Evolutionary conservation across 1,139 yeast species (phyloP).

Genomic region (Yamadazyma mexicana): DNA sequence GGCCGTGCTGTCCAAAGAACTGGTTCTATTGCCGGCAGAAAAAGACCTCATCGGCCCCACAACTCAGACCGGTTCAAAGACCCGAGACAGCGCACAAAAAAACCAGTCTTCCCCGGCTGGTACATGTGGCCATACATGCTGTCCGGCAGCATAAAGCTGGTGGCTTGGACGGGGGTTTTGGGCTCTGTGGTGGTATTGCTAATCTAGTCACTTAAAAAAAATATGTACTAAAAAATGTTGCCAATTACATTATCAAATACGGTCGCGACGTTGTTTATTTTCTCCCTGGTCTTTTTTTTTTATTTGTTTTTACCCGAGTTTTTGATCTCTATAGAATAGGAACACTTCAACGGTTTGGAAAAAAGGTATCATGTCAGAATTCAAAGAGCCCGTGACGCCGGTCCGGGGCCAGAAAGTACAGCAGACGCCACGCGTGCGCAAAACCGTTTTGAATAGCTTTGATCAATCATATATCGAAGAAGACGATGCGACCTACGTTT

Average conservation of each 20-base stretch:
- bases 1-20: no score
- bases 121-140: no score
- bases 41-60: constrained; percentile 2
- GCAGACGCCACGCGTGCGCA: constrained; percentile 6
- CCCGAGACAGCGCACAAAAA: background rate
- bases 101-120: no score
- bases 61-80: constrained; percentile 1
- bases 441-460: constrained; percentile 26
- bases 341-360: no score
- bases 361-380: background rate
- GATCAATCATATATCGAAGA: constrained; percentile 37
- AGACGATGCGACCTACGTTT: constrained; percentile 37
- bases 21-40: no score
- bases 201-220: background rate
- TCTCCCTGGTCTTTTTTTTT: background rate
- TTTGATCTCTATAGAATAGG: no score
- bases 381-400: constrained; percentile 13
- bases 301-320: no score
- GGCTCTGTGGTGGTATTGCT: background rate
- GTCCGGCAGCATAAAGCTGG: constrained; percentile 5
- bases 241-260: background rate
- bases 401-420: background rate
- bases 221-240: background rate
- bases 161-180: constrained; percentile 5
- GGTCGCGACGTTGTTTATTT: constrained; percentile 1